These are phyloP conservation scores for Neoarthrinium moseri DNA, from an alignment of 2,329 filamentous ascomycete species.

Conservation along the genomic window DNA sequence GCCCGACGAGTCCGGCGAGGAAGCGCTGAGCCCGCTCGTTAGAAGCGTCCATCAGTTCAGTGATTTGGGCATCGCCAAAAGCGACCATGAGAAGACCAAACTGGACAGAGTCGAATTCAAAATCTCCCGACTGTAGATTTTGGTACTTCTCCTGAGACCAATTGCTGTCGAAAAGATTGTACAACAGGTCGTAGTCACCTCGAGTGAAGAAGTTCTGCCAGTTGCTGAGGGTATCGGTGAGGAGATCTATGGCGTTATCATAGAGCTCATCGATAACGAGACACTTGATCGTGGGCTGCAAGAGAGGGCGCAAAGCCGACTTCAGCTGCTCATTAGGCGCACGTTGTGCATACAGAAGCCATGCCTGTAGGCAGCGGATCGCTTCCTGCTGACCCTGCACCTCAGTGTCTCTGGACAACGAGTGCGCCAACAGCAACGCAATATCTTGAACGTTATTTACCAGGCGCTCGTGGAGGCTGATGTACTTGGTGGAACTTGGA, in stretches of 20 bases:
- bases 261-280: conserved; percentile 59
- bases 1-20: conserved; percentile 58
- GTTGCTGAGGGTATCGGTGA: conserved; percentile 64
- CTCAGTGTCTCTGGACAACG: conserved; percentile 27
- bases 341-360: conserved; percentile 72
- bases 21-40: conserved; percentile 52
- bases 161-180: conserved; percentile 57
- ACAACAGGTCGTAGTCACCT: conserved; percentile 56
- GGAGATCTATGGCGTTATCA: conserved; percentile 59
- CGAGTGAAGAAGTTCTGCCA: conserved; percentile 62
- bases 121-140: conserved; percentile 56
- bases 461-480: conserved; percentile 48
- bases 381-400: conserved; percentile 45
- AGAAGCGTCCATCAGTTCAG: conserved; percentile 54
- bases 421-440: conserved; percentile 43
- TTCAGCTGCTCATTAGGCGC: conserved; percentile 57
- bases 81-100: conserved; percentile 67
- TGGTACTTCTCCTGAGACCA: conserved; percentile 59
- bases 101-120: conserved; percentile 62
- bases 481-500: conserved; percentile 52
- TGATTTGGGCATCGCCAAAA: conserved; percentile 65
- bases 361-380: conserved; percentile 65
- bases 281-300: conserved; percentile 59
- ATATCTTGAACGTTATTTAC: conserved; percentile 49
- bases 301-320: conserved; percentile 57